These are phyloP conservation scores for Theobroma cacao DNA, from an alignment of 345 rosid genomes.

Conservation along the genomic window DNA sequence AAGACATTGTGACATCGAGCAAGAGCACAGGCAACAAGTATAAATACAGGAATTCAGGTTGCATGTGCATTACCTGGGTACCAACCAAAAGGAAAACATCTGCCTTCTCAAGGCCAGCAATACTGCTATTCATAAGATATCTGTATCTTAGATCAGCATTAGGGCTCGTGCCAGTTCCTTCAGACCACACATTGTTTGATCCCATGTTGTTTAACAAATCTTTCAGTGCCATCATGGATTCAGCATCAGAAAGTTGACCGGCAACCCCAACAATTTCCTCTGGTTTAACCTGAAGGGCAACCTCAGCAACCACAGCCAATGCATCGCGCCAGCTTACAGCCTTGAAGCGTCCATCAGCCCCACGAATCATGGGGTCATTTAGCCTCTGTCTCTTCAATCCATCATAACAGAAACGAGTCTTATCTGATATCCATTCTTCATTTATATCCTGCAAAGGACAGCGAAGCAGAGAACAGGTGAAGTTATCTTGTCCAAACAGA, in stretches of 20 bases:
- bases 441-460: slow-evolving; percentile 76
- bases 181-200: slow-evolving; percentile 90
- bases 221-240: slow-evolving; percentile 96
- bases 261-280: slow-evolving; percentile 91
- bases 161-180: slow-evolving; percentile 76
- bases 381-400: slow-evolving; percentile 99
- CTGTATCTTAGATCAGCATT: slow-evolving; percentile 91
- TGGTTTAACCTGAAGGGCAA: slow-evolving; percentile 67
- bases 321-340: slow-evolving; percentile 97
- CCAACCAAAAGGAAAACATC: slow-evolving; percentile 94
- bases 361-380: slow-evolving; percentile 97
- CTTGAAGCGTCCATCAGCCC: slow-evolving; percentile 85
- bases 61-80: slow-evolving; percentile 59
- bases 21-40: background rate
- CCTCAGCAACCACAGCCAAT: slow-evolving; percentile 83
- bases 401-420: slow-evolving; percentile 92
- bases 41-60: background rate
- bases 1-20: background rate
- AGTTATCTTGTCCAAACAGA: background rate
- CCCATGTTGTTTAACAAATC: slow-evolving; percentile 93
- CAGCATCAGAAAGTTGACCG: slow-evolving; percentile 94
- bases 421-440: slow-evolving; percentile 99
- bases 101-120: slow-evolving; percentile 91
- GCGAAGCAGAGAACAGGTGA: slow-evolving; percentile 6
- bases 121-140: slow-evolving; percentile 85